Conservation (phyloP, 192 early-diverging fungal species). For the Backusella luteola region DNA sequence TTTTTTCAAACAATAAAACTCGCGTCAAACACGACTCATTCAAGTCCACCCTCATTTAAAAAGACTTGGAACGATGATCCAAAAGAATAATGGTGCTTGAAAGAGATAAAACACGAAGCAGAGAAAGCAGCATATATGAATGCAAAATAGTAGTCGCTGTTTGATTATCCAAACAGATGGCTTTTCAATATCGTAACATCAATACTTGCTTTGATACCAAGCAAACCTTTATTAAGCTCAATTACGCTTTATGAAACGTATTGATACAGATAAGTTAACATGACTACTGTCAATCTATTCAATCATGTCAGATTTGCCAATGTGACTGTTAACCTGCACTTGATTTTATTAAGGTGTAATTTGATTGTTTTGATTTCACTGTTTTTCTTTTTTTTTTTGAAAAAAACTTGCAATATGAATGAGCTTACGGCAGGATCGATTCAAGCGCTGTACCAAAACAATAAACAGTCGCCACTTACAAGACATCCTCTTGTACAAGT, state of each 20-base stretch:
- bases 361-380: background rate
- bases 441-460: conserved; percentile 36
- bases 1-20: background rate
- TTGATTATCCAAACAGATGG: background rate
- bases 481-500: conserved; percentile 39
- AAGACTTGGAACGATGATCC: background rate
- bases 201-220: background rate
- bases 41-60: background rate
- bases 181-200: background rate
- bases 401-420: background rate
- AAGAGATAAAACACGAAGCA: background rate
- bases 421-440: conserved; percentile 33
- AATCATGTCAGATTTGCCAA: background rate
- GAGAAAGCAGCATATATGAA: background rate
- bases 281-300: background rate
- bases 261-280: background rate
- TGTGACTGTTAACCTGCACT: background rate
- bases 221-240: background rate
- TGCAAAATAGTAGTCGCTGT: background rate
- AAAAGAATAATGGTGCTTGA: background rate
- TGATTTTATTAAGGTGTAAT: too few relatives aligned
- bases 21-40: background rate
- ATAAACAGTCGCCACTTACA: conserved; percentile 7
- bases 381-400: background rate
- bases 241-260: background rate